Evolutionary conservation across 2,329 filamentous ascomycete genomes (phyloP), one percentile per base, ranked within the genome.

Genomic region (Ophiosphaerella narmari): DNA sequence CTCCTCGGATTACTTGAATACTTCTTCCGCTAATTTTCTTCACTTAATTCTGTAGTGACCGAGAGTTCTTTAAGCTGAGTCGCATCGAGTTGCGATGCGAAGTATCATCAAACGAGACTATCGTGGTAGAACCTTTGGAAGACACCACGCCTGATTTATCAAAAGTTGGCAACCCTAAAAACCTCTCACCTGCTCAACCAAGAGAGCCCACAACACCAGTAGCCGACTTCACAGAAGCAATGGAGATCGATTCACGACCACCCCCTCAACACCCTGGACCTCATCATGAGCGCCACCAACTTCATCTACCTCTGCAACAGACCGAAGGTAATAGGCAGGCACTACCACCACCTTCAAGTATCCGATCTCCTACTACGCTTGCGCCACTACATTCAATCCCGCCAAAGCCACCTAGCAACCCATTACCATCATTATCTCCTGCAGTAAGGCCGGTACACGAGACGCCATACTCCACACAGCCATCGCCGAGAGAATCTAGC

Each of bases 1-100:
- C 41, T 41, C 32, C 34, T 44, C 18, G 21, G 44, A 34, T 51
- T 45, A 38, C 35, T 34, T 39, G 35, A 50, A 39, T 34, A 44
- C 39, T 23, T 43, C 42, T 39, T 33, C 38, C 39, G 46, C 52
- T 52, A 46, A 60, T 44, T 11, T 34, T 33, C 9, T 33, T 31
- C 12, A 14, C 24, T 24, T 43, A 29, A 33, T 39, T 31, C 6
- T 45, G 34, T 52, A 75, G 74, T 39, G 61, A 57, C 46, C 67
- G 72, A 43, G 67, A 74, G 34, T 67, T 75, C 45, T 74, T 74
- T 59, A 74, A 74, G 49, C 57, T 75, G n/a, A 54, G 67, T 42
- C 65, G 65, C 52, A 71, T 75, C 55, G 60, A 72, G 48, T 54
- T 75, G 64, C 66, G 61, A 69, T 74, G 68, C 64, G 62, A 74